Evolutionary conservation across 1,284 basidiomycete genomes (phyloP).

Genomic region (Ceratobasidium sp.): DNA sequence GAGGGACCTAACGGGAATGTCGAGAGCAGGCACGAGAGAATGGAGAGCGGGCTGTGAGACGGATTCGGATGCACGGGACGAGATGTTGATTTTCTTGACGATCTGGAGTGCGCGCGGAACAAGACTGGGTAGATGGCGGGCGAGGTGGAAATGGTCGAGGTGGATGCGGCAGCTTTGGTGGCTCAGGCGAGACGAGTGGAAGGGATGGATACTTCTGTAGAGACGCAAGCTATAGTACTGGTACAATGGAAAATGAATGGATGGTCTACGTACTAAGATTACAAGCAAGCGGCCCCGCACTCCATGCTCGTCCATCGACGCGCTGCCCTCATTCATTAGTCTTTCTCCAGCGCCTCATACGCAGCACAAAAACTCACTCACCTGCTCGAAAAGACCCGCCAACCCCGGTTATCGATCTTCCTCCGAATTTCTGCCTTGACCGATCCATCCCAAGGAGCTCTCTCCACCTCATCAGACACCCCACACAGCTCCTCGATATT

Average conservation of each 20-base stretch:
- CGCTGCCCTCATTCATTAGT: slow-evolving; percentile 19
- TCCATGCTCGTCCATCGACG: slow-evolving; percentile 43
- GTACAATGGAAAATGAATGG: slow-evolving; percentile 38
- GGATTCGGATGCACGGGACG: no score
- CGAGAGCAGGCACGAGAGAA: no score
- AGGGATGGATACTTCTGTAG: no score
- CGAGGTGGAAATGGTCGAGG: no score
- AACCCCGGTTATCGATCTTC: not conserved
- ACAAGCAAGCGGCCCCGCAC: slow-evolving; percentile 79
- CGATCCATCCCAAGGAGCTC: slow-evolving; percentile 83
- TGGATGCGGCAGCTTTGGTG: no score
- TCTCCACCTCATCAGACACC: slow-evolving; percentile 84
- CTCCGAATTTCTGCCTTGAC: slow-evolving; percentile 59
- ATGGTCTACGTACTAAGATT: slow-evolving; percentile 76
- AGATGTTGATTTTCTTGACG: no score
- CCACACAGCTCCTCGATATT: slow-evolving; percentile 93
- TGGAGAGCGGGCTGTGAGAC: no score
- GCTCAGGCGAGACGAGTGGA: no score
- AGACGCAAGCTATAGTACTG: no score
- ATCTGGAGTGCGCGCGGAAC: no score
- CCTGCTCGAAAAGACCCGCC: slow-evolving; percentile 28
- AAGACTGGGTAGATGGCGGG: no score
- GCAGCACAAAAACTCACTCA: slow-evolving; percentile 36
- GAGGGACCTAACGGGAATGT: no score
- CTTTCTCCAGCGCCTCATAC: slow-evolving; percentile 27